phyloP scores from a whole-genome alignment of 495 filamentous ascomycete species.

The Trichoderma erinaceum region DNA sequence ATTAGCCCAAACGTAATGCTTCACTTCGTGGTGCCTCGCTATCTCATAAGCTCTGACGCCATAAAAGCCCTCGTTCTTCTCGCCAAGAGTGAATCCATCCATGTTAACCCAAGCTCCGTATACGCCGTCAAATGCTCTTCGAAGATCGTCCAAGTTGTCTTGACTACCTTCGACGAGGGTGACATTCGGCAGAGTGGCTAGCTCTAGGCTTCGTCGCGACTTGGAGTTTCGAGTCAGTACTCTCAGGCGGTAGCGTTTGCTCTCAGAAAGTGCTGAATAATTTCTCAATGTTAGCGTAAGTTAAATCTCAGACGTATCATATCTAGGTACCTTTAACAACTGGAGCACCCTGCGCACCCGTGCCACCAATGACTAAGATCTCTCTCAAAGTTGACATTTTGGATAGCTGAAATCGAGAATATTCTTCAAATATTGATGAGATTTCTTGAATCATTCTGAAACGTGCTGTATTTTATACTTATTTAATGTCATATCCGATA shows the following conservation, averaged over 20 bases:
- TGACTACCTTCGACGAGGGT: constrained; percentile 27
- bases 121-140: constrained; percentile 26
- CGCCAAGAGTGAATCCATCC: constrained; percentile 34
- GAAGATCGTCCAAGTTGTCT: constrained; percentile 31
- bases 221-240: background rate
- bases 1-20: constrained; percentile 33
- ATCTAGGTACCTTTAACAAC: background rate
- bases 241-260: background rate
- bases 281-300: background rate
- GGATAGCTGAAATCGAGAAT: background rate
- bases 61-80: constrained; percentile 36
- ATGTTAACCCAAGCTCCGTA: constrained; percentile 36
- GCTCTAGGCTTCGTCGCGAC: constrained; percentile 21
- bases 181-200: constrained; percentile 27
- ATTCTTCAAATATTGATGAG: no score
- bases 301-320: background rate
- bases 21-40: constrained; percentile 28
- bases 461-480: no score
- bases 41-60: constrained; percentile 39
- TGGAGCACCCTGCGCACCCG: background rate
- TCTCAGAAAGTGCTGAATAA: background rate
- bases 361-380: background rate
- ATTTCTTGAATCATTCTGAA: no score
- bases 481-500: no score
- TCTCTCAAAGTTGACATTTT: background rate